Conservation (phyloP, 2,329 filamentous ascomycete species). For the Elsinoe fawcettii region DNA sequence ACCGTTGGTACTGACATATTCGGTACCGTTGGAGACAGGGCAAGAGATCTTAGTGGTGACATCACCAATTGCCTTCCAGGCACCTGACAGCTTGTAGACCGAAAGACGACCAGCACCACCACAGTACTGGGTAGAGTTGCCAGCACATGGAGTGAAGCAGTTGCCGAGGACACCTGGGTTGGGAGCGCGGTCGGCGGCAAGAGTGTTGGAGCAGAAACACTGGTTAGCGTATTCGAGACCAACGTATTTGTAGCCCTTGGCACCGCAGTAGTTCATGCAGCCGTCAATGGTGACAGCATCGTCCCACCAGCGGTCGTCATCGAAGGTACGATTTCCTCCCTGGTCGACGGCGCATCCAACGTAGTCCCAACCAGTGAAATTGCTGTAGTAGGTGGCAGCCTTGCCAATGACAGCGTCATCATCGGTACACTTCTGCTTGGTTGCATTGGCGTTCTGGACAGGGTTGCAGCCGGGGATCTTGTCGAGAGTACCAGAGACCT, state of each 20-base stretch:
- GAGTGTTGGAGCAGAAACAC: conserved; percentile 28
- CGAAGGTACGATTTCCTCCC: conserved; percentile 21
- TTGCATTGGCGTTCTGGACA: conserved; percentile 26
- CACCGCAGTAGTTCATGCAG: conserved; percentile 25
- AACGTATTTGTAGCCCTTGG: conserved; percentile 25
- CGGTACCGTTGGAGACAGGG: conserved; percentile 22
- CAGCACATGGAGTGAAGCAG: conserved; percentile 48
- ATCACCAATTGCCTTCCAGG: conserved; percentile 19
- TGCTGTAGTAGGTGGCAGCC: conserved; percentile 17
- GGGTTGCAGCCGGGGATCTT: conserved; percentile 31
- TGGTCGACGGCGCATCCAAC: conserved; percentile 27
- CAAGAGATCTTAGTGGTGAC: conserved; percentile 6
- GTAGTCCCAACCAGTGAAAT: conserved; percentile 24
- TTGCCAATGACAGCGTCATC: conserved; percentile 20
- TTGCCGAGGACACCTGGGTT: conserved; percentile 45
- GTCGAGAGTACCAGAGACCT: conserved; percentile 24
- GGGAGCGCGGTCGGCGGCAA: conserved; percentile 29
- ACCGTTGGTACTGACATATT: conserved; percentile 22
- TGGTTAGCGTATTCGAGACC: conserved; percentile 28
- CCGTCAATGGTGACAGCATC: conserved; percentile 25
- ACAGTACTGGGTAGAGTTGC: conserved; percentile 36
- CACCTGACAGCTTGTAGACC: conserved; percentile 32
- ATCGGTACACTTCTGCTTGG: conserved; percentile 20
- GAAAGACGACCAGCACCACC: conserved; percentile 32
- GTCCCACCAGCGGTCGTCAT: conserved; percentile 16